Evolutionary conservation across 371 early-diverging fungal species (phyloP), one percentile per base, ranked within the genome.

Genomic region (Cokeromyces recurvatus): DNA sequence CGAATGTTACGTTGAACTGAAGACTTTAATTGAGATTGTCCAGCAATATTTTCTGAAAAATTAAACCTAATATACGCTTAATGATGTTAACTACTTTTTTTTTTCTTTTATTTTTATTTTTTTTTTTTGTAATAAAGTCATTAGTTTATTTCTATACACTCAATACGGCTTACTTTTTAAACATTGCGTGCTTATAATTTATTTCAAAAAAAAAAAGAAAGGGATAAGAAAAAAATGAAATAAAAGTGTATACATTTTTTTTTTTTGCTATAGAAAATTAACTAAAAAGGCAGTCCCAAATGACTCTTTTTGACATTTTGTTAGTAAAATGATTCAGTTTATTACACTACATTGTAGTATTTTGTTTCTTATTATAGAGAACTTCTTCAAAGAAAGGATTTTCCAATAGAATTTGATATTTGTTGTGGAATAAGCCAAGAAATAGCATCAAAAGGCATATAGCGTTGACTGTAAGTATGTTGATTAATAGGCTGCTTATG

Each of bases 1-100:
- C 97, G 84, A 55, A 98, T 86, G 6, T 72, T 78, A 38, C 97
- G 79, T 64, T 93, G 93, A 32, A 92, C 93, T 22, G 95, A 94
- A 32, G 93, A 85, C 74, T 98, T 98, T 38, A 94, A 78, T 63
- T 88, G 86, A 48, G 84, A 88, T 57, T 92, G 89, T 31, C 87
- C 86, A 51, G 84, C 82, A 53, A 92, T 74, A 51, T 91, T 89
- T 48, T 88, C 87, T 48, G 79, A 81, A 44, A 81, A 64, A 53
- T 59, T 85, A 59, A 92, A 91, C 55, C 90, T 91, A 38, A 29
- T n/a, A n/a, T n/a, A n/a, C n/a, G n/a, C n/a, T n/a, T n/a, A n/a
- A n/a, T n/a, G n/a, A n/a, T n/a, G n/a, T n/a, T n/a, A n/a, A n/a
- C n/a, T n/a, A n/a, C n/a, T n/a, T n/a, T n/a, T n/a, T n/a, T n/a